Percentiles rank a stretch among this genome's conserved stretches.
Evolutionary conservation across 2,329 filamentous ascomycete genomes (phyloP).

Genomic region (Botryotinia globosa): DNA sequence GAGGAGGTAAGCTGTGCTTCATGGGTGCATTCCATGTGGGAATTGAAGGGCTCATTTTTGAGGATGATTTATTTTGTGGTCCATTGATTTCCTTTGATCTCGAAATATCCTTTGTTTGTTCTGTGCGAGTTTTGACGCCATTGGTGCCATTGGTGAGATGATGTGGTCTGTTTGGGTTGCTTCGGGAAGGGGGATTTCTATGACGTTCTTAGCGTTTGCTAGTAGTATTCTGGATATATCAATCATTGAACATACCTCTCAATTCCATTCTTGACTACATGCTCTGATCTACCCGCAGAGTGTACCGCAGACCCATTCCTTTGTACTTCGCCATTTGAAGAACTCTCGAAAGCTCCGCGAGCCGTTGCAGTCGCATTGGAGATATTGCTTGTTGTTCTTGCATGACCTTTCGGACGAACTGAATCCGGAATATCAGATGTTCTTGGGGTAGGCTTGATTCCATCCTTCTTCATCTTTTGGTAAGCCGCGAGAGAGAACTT

Average conservation of each 20-base stretch:
- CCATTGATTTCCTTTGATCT: conserved; percentile 14
- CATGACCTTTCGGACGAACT: conserved; percentile 25
- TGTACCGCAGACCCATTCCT: conserved; percentile 27
- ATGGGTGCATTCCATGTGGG: conserved; percentile 21
- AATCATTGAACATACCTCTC: conserved; percentile 17
- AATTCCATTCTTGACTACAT: conserved; percentile 16
- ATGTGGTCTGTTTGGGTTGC: conserved; percentile 53
- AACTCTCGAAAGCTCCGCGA: conserved; percentile 28
- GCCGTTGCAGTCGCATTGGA: conserved; percentile 29
- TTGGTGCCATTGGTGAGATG: conserved; percentile 38
- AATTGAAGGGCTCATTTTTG: conserved; percentile 12
- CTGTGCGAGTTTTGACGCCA: conserved; percentile 14
- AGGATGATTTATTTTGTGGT: conserved; percentile 12
- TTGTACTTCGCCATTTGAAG: conserved; percentile 22
- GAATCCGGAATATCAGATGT: conserved; percentile 20
- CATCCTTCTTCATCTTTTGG: conserved; percentile 35
- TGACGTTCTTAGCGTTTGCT: background rate
- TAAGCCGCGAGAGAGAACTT: conserved; percentile 39
- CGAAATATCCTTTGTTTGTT: background rate
- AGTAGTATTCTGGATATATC: background rate
- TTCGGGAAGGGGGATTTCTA: conserved; percentile 23
- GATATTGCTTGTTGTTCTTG: conserved; percentile 27
- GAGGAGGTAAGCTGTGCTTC: conserved; percentile 34
- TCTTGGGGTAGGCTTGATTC: conserved; percentile 30
- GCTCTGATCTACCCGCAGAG: conserved; percentile 16